Base-by-base conservation (phyloP, 495 filamentous ascomycete species). In the Podospora appendiculata region DNA sequence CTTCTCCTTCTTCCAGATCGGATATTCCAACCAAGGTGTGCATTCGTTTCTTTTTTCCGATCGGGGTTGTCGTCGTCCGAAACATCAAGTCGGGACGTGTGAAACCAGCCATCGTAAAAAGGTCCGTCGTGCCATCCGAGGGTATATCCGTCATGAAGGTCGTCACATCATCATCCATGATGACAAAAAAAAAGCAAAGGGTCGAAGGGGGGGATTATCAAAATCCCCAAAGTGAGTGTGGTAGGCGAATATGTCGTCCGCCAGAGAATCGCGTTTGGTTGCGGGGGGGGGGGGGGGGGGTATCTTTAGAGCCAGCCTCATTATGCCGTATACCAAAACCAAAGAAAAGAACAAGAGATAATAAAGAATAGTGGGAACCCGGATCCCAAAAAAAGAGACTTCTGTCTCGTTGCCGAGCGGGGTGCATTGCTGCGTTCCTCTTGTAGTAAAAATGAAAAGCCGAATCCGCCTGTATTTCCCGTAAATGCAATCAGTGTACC, bases 361-460 rank as follows among this genome's bases (percentile, higher is more conserved):
- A 32, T 39, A 41, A 44, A 61, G 51, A 55, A 45, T 33, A 40
- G 5, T 25, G 25, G 25, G 41, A 49, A 44, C 35, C 46, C 39
- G 25, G 53, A 53, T 32, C 41, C 45, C 51, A 53, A 58, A 51
- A 58, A 55, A 58, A 50, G 59, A 53, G 45, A 52, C 53, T 64
- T 66, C 68, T 65, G 66, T 73, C 70, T 64, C 66, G 70, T 66
- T 61, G 62, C 70, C 66, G 65, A 70, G 67, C 60, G 64, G 52
- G 63, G 65, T 75, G 73, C 73, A 76, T 76, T 72, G 73, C 73
- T 76, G 73, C 73, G 62, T 73, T 73, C 67, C 61, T 74, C 65
- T 67, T 70, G 60, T 58, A 58, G 60, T 17, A 13, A 56, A 50
- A 55, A 51, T 54, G 55, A 59, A 58, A 47, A 58, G 62, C 36